Evolutionary conservation across 164 flowering plant genomes (phyloP).

Genomic region (Warburgia ugandensis): DNA sequence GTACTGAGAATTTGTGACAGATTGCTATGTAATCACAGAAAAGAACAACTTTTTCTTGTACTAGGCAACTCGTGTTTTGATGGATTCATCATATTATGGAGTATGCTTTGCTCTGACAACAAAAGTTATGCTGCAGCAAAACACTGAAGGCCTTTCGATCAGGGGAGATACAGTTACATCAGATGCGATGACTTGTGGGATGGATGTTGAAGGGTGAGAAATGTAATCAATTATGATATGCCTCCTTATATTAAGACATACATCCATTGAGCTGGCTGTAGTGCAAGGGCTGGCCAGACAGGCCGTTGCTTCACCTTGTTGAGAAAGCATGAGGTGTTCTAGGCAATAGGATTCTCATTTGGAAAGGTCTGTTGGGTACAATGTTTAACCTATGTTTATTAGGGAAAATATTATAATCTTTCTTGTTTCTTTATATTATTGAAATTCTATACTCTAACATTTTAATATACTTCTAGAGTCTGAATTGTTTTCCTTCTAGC

Average conservation of each 20-base stretch:
- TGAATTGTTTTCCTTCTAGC: too few species aligned
- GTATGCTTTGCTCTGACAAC: constrained; percentile 1
- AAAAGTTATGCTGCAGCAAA: constrained; percentile 44
- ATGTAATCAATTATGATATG: constrained; percentile 80
- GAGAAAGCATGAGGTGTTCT: constrained; percentile 61
- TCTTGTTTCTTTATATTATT: too few species aligned
- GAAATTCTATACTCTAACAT: too few species aligned
- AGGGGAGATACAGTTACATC: constrained; percentile 72
- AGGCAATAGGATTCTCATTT: too few species aligned
- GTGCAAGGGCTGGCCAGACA: constrained; percentile 84
- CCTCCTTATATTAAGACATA: constrained; percentile 72
- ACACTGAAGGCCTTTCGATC: constrained; percentile 60
- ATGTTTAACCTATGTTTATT: too few species aligned
- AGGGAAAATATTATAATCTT: too few species aligned
- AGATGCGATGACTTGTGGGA: constrained; percentile 97
- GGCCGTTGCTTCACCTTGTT: constrained; percentile 85
- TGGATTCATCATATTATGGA: too few species aligned
- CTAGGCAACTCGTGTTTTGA: neutral
- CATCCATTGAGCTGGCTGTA: constrained; percentile 88
- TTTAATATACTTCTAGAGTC: too few species aligned
- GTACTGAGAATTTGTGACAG: too few species aligned
- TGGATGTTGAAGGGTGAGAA: constrained; percentile 89
- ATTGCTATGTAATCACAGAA: too few species aligned
- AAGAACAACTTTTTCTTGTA: neutral
- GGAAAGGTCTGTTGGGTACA: too few species aligned